phyloP scores from a whole-genome alignment of 2,329 filamentous ascomycete genomes.

The Xylaria sp. region DNA sequence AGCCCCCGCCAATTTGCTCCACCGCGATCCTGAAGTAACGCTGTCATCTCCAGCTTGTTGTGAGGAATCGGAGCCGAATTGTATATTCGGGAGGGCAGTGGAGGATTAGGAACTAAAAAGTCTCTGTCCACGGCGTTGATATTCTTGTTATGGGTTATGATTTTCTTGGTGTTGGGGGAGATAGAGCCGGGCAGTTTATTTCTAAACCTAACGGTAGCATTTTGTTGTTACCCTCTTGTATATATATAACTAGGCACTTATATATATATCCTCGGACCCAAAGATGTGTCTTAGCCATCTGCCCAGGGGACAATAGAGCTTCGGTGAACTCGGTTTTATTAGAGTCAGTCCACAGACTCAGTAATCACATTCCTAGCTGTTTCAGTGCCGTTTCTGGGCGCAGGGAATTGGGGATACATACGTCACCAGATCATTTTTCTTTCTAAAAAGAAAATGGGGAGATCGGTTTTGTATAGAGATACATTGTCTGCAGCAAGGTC shows the following conservation, averaged over 20 bases:
- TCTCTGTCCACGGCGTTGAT: not conserved
- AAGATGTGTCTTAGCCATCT: not conserved
- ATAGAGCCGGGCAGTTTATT: not conserved
- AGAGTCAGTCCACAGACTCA: not conserved
- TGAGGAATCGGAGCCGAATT: not conserved
- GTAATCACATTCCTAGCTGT: too few relatives aligned
- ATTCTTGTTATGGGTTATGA: not conserved
- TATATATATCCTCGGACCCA: not conserved
- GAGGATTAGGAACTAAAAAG: not conserved
- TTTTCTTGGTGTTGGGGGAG: not conserved
- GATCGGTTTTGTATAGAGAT: too few relatives aligned
- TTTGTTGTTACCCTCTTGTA: not conserved
- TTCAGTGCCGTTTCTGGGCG: too few relatives aligned
- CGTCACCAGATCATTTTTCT: too few relatives aligned
- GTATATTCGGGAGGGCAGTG: not conserved
- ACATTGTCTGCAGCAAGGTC: too few relatives aligned
- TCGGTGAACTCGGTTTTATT: not conserved
- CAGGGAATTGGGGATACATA: too few relatives aligned
- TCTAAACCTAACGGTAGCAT: not conserved
- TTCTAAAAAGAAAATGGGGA: too few relatives aligned
- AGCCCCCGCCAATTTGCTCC: conserved; percentile 4
- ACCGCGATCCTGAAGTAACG: conserved; percentile 3
- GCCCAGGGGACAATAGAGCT: not conserved
- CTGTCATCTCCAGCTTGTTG: not conserved
- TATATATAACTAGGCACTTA: not conserved